phyloP scores from a whole-genome alignment of 768 basidiomycete species.

The Austroboletus festivus region DNA sequence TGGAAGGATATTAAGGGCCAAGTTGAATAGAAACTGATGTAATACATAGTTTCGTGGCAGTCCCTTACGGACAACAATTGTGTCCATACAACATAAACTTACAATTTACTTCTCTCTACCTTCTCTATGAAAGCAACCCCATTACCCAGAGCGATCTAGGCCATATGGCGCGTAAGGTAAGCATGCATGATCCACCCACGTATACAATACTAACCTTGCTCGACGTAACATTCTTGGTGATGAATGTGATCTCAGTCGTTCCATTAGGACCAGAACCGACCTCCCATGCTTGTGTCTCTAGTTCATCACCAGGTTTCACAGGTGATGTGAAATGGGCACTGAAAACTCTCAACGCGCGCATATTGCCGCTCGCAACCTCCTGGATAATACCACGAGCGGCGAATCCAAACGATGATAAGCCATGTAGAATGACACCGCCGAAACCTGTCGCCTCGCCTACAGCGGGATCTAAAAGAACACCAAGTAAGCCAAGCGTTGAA shows the following conservation, averaged over 20 bases:
- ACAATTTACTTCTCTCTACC: conserved; percentile 43
- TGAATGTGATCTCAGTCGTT: conserved; percentile 56
- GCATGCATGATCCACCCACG: neutral
- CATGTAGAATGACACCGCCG: conserved; percentile 83
- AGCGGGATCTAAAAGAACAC: conserved; percentile 51
- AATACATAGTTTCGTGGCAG: no score
- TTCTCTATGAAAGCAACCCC: conserved; percentile 66
- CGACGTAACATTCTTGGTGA: conserved; percentile 55
- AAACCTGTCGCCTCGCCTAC: conserved; percentile 76
- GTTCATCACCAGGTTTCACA: conserved; percentile 76
- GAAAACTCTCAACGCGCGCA: conserved; percentile 61
- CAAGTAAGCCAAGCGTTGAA: neutral
- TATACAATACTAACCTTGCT: conserved; percentile 46
- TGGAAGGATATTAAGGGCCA: conserved; percentile 47
- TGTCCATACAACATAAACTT: no score
- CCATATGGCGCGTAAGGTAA: neutral
- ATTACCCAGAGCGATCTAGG: conserved; percentile 50
- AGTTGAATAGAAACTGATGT: conserved; percentile 8
- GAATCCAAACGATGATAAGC: conserved; percentile 79
- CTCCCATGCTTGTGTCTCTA: conserved; percentile 80
- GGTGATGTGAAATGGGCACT: conserved; percentile 79
- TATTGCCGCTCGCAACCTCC: conserved; percentile 57
- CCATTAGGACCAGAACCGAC: conserved; percentile 62
- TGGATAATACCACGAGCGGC: conserved; percentile 73
- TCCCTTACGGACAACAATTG: no score